Conservation (phyloP, 305 asterid genomes). For the Petunia hybrid region DNA sequence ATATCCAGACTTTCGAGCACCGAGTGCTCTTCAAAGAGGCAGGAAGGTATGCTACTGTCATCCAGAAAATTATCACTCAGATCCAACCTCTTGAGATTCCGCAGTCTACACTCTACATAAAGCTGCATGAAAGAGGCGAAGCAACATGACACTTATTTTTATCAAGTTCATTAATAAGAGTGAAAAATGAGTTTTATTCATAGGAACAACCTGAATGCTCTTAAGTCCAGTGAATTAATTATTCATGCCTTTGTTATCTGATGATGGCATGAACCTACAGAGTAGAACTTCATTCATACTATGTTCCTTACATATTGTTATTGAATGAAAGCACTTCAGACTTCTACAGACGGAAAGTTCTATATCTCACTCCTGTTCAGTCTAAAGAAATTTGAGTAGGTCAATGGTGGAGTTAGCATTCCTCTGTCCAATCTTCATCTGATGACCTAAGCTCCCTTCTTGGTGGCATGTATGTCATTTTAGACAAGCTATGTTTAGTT, state of each 20-base stretch:
- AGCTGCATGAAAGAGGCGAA: conserved; percentile 22
- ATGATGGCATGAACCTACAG: background rate
- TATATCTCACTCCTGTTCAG: background rate
- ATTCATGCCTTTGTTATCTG: background rate
- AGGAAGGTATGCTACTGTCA: conserved; percentile 22
- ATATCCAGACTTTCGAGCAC: conserved; percentile 36
- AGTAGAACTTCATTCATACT: background rate
- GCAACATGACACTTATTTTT: background rate
- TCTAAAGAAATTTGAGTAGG: background rate
- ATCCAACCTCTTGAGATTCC: conserved; percentile 26
- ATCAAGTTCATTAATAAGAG: background rate
- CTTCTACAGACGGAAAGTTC: background rate
- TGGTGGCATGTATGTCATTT: background rate
- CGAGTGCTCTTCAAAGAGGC: conserved; percentile 16
- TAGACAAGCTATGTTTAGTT: background rate
- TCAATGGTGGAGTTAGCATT: background rate
- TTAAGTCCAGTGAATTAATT: background rate
- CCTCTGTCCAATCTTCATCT: conserved; percentile 4
- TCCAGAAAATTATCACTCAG: conserved; percentile 27
- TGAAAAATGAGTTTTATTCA: background rate
- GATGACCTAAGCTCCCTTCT: background rate
- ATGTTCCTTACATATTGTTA: background rate
- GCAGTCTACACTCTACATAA: conserved; percentile 27
- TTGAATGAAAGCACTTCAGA: background rate
- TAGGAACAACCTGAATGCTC: background rate